Conservation (phyloP, 179 eudicot genomes). For the Nepenthes alata region DNA sequence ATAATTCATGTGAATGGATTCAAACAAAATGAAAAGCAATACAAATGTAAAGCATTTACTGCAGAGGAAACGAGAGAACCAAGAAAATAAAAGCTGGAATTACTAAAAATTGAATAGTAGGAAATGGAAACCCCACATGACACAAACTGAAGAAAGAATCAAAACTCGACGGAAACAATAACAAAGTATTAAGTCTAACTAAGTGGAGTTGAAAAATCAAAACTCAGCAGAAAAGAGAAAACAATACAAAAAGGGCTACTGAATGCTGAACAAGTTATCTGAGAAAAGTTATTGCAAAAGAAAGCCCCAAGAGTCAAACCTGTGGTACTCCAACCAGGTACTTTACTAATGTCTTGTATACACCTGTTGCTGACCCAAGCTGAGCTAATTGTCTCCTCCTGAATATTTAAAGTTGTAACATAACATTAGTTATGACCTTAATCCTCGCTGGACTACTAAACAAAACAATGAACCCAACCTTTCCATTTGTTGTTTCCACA, state of each 20-base stretch:
- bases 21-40: no score
- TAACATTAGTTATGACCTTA: constrained; percentile 1
- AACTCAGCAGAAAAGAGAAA: background rate
- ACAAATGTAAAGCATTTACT: no score
- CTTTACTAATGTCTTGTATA: constrained; percentile 87
- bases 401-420: constrained; percentile 10
- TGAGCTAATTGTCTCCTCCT: constrained; percentile 90
- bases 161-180: background rate
- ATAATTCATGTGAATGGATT: no score
- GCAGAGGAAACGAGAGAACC: no score
- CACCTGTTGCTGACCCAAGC: constrained; percentile 47
- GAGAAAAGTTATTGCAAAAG: background rate
- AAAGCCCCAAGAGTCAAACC: constrained; percentile 22
- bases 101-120: no score
- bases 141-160: no score
- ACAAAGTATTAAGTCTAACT: no score
- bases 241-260: background rate
- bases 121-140: no score
- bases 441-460: background rate
- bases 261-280: background rate
- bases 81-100: no score
- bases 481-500: constrained; percentile 98
- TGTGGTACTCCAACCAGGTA: constrained; percentile 95
- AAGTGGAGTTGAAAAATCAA: no score
- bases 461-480: constrained; percentile 24